These are phyloP conservation scores for Ichthyophthirius multifiliis DNA, from an alignment of 169 alveolate species.

Conservation along the genomic window DNA sequence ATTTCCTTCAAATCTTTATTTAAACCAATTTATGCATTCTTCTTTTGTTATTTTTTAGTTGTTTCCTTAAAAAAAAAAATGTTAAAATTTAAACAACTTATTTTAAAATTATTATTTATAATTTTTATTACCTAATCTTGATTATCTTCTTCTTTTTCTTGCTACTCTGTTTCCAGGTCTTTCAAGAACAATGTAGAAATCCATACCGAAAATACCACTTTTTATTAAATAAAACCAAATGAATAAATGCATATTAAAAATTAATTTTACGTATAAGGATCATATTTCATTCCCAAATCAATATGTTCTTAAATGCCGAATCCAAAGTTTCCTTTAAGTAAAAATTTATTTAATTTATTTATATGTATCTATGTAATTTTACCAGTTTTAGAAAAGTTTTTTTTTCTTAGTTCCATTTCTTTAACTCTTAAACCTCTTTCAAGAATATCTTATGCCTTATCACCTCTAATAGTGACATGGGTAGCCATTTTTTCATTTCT, in stretches of 20 bases:
- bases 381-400: conserved; percentile 97
- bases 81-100: background rate
- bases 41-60: conserved; percentile 95
- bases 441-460: conserved; percentile 98
- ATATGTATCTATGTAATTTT: no score
- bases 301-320: conserved; percentile 99
- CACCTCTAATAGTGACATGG: conserved; percentile 98
- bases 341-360: no score
- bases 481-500: conserved; percentile 99
- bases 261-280: conserved; percentile 95
- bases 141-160: conserved; percentile 90
- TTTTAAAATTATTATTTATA: background rate
- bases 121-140: conserved; percentile 93
- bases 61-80: background rate
- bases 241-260: no score
- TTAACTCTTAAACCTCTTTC: conserved; percentile 99
- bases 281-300: conserved; percentile 99
- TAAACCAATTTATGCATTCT: conserved; percentile 97
- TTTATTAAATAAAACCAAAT: background rate
- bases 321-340: conserved; percentile 96
- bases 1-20: conserved; percentile 97
- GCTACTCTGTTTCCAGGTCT: conserved; percentile 99
- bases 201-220: conserved; percentile 99
- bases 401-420: conserved; percentile 97
- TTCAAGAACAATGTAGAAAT: conserved; percentile 97